These are phyloP conservation scores for Atalantia buxifolia DNA, from an alignment of 345 rosid species.

Conservation along the genomic window DNA sequence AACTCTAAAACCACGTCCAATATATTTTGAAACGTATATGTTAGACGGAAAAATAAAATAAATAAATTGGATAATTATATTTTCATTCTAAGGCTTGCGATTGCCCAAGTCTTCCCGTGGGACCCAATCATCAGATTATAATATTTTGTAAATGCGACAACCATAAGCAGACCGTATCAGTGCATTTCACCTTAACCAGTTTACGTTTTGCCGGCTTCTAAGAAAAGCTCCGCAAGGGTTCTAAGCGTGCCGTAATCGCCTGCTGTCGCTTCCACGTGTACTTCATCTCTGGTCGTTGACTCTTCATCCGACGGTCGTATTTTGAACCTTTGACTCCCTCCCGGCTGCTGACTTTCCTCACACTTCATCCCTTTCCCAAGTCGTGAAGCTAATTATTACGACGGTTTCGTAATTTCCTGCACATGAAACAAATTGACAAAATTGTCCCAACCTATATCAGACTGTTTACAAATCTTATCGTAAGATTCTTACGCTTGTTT, in stretches of 20 bases:
- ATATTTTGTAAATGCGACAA: slow-evolving; percentile 1
- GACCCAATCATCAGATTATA: slow-evolving; percentile 7
- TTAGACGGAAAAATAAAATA: background rate
- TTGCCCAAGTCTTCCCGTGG: background rate
- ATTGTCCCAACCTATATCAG: background rate
- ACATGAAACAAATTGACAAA: background rate
- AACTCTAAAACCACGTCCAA: too few relatives aligned
- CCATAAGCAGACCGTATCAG: slow-evolving; percentile 1
- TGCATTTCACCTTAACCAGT: slow-evolving; percentile 2
- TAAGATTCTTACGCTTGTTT: background rate
- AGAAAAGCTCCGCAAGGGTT: background rate
- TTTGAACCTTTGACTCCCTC: slow-evolving; percentile 9
- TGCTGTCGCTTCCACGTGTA: background rate
- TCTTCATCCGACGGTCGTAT: background rate
- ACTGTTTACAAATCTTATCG: background rate
- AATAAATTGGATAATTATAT: background rate
- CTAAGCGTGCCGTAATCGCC: slow-evolving; percentile 5
- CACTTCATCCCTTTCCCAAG: background rate
- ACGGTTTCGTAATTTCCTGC: background rate
- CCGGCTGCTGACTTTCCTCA: background rate
- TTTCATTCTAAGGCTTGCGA: background rate
- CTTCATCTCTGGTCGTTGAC: background rate
- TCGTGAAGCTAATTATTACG: background rate
- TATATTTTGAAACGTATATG: background rate
- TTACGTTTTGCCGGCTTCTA: slow-evolving; percentile 13